Evolutionary conservation across 768 basidiomycete species (phyloP).

Genomic region (Tubosaeta sp.): DNA sequence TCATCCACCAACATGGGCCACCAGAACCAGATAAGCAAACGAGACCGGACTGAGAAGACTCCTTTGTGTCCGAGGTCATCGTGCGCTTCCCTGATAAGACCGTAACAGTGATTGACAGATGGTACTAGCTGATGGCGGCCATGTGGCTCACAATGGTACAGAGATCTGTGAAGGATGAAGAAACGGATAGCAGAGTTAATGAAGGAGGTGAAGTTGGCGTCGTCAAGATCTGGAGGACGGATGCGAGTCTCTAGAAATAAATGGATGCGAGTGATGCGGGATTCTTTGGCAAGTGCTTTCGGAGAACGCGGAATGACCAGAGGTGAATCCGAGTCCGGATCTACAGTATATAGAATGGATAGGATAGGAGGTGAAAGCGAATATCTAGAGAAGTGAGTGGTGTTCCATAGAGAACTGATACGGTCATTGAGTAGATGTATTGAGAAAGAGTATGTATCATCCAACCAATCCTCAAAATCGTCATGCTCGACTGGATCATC

Average conservation of each 20-base stretch:
- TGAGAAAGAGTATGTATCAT: not conserved
- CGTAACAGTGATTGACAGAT: not conserved
- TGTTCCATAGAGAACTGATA: not conserved
- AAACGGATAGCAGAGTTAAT: not conserved
- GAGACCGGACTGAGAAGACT: not conserved
- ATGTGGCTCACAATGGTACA: not conserved
- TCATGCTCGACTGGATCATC: too few relatives aligned
- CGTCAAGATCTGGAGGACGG: not conserved
- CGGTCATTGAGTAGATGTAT: not conserved
- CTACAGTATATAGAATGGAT: not conserved
- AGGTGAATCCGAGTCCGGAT: not conserved
- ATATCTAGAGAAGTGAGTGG: not conserved
- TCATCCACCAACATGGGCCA: slow-evolving; percentile 6
- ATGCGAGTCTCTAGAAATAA: not conserved
- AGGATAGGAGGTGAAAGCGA: not conserved
- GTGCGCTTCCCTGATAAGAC: not conserved
- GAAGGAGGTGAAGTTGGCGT: not conserved
- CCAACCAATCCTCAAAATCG: too few relatives aligned
- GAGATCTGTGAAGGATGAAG: not conserved
- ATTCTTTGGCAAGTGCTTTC: not conserved
- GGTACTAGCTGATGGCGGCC: not conserved
- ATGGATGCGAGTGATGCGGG: not conserved
- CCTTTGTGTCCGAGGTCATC: not conserved
- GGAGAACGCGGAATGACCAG: not conserved
- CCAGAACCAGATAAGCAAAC: not conserved